phyloP scores from a whole-genome alignment of 2,329 filamentous ascomycete species.

The Xylaria digitata region DNA sequence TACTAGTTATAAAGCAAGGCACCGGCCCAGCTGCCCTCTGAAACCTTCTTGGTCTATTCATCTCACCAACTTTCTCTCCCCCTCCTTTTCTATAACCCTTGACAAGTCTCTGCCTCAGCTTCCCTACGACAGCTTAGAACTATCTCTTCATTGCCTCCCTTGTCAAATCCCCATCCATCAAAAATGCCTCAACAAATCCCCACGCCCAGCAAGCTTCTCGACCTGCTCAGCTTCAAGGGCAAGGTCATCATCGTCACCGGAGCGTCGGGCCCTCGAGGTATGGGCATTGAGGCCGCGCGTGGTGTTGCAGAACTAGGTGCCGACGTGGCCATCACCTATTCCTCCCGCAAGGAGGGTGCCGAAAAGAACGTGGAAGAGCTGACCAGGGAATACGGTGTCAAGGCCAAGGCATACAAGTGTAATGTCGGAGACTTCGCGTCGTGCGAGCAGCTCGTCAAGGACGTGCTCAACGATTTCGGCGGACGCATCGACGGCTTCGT shows the following conservation, averaged over 20 bases:
- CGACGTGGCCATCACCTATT: constrained; percentile 77
- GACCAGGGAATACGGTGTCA: constrained; percentile 73
- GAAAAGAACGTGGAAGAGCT: constrained; percentile 74
- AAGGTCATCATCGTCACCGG: constrained; percentile 79
- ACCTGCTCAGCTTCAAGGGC: constrained; percentile 78
- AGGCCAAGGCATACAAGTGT: constrained; percentile 70
- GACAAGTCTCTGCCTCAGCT: not conserved
- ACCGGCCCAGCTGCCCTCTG: not conserved
- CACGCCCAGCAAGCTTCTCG: constrained; percentile 67
- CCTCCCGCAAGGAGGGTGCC: constrained; percentile 75
- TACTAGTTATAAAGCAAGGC: constrained; percentile 29
- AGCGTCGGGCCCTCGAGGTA: constrained; percentile 75
- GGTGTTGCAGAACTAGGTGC: constrained; percentile 77
- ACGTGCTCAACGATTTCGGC: constrained; percentile 79
- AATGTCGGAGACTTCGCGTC: constrained; percentile 65
- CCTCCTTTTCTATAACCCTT: not conserved
- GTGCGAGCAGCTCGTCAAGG: constrained; percentile 65
- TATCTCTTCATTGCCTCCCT: not conserved
- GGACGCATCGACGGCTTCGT: constrained; percentile 79
- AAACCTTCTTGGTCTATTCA: not conserved
- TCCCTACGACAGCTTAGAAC: not conserved
- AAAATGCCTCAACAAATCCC: constrained; percentile 69
- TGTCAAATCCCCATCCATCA: not conserved
- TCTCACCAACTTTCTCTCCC: not conserved
- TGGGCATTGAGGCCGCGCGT: constrained; percentile 76